Conservation (phyloP, 1,284 basidiomycete species). For the Sporisorium scitamineum region DNA sequence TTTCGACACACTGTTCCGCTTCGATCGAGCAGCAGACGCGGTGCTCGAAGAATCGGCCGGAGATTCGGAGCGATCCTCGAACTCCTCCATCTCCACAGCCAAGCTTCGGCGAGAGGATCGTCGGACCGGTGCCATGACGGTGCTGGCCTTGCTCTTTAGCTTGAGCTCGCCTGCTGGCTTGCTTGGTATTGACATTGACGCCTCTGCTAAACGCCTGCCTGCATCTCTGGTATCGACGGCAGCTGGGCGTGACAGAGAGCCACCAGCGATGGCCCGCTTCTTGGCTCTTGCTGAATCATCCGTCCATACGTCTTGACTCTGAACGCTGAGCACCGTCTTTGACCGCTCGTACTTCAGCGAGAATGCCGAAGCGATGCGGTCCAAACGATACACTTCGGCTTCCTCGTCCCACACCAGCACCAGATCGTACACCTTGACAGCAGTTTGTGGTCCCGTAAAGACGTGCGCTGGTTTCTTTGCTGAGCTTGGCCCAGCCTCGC, state of each 20-base stretch:
- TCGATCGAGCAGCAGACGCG: neutral
- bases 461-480: constrained; percentile 31
- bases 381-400: constrained; percentile 20
- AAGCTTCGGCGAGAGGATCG: constrained; percentile 33
- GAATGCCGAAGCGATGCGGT: constrained; percentile 34
- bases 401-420: constrained; percentile 38
- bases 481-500: neutral
- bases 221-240: neutral
- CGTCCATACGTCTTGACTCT: constrained; percentile 18
- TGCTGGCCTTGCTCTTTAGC: constrained; percentile 15
- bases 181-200: neutral
- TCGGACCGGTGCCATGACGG: constrained; percentile 10
- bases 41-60: neutral
- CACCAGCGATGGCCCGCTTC: constrained; percentile 3
- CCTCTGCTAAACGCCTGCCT: neutral
- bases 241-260: neutral
- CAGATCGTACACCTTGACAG: constrained; percentile 32
- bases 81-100: constrained; percentile 40
- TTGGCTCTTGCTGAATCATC: constrained; percentile 4
- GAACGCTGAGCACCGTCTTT: constrained; percentile 30
- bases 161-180: constrained; percentile 8
- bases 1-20: neutral
- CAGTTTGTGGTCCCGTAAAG: constrained; percentile 36
- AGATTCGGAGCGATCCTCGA: constrained; percentile 16
- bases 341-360: constrained; percentile 45